Conservation (phyloP, 2,329 filamentous ascomycete genomes). For the Trichoderma asperellum region DNA sequence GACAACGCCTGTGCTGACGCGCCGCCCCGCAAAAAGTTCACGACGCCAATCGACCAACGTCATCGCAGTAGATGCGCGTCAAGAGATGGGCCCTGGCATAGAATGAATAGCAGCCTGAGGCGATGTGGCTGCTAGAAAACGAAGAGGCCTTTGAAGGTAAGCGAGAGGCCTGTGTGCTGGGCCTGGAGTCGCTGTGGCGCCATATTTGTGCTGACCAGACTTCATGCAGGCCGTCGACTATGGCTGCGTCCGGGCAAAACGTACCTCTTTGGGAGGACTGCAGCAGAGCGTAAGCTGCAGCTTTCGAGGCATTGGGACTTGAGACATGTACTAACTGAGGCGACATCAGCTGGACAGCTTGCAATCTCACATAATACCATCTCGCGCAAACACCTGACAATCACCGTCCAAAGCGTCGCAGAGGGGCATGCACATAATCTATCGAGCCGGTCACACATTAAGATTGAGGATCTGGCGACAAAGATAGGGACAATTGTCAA, state of each 20-base stretch:
- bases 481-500: conserved; percentile 84
- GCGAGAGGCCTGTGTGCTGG: background rate
- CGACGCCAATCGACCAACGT: conserved; percentile 22
- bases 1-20: conserved; percentile 13
- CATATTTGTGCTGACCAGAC: conserved; percentile 7
- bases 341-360: conserved; percentile 61
- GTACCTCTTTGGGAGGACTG: conserved; percentile 83
- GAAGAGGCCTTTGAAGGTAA: conserved; percentile 56
- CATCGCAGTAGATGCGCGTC: conserved; percentile 17
- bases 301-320: background rate
- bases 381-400: conserved; percentile 83
- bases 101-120: conserved; percentile 22
- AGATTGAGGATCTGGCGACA: conserved; percentile 77
- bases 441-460: conserved; percentile 68
- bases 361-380: conserved; percentile 80
- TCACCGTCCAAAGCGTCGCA: conserved; percentile 69
- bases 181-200: background rate
- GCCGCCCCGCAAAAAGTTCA: conserved; percentile 29
- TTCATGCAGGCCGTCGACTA: conserved; percentile 54
- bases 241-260: conserved; percentile 87
- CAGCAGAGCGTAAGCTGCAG: conserved; percentile 59
- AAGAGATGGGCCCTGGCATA: conserved; percentile 18
- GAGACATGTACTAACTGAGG: background rate
- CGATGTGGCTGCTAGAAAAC: conserved; percentile 69
- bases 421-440: conserved; percentile 69